A percentile compares a stretch with the other conserved stretches of the same genome.
Evolutionary conservation across 2,329 filamentous ascomycete species (phyloP).

Genomic region (Sclerotinia nivalis): DNA sequence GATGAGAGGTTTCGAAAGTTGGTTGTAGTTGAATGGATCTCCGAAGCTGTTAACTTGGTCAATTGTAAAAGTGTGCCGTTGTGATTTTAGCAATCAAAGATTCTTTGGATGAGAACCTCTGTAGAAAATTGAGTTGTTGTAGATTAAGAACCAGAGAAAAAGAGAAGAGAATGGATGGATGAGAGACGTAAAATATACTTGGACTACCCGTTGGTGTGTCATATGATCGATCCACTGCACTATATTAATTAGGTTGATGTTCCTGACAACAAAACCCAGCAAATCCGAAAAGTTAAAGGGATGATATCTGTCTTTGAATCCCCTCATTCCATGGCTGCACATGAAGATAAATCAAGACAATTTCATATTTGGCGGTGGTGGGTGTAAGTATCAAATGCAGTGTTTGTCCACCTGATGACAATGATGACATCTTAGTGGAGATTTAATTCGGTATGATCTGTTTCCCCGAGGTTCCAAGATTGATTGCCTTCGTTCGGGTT

Average conservation of each 20-base stretch:
- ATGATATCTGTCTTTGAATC: slow-evolving; percentile 6
- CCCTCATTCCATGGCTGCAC: neutral
- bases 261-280: slow-evolving; percentile 3
- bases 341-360: neutral
- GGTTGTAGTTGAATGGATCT: neutral
- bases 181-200: slow-evolving; percentile 22
- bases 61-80: slow-evolving; percentile 13
- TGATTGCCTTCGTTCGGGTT: neutral
- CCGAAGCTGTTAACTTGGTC: slow-evolving; percentile 17
- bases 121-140: slow-evolving; percentile 2
- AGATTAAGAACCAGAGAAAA: neutral
- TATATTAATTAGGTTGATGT: neutral
- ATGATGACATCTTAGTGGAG: slow-evolving; percentile 8
- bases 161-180: neutral
- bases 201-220: slow-evolving; percentile 2
- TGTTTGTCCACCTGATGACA: slow-evolving; percentile 8
- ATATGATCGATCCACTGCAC: slow-evolving; percentile 13
- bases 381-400: slow-evolving; percentile 2
- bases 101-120: slow-evolving; percentile 7
- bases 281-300: neutral
- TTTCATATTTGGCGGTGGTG: neutral
- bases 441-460: neutral
- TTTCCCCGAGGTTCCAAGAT: neutral
- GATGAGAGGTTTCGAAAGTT: neutral
- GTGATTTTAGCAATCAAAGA: slow-evolving; percentile 22